Evolutionary conservation across 2,329 filamentous ascomycete species (phyloP), one percentile per base, ranked within the genome.

Genomic region (Colletotrichum endophyticum): DNA sequence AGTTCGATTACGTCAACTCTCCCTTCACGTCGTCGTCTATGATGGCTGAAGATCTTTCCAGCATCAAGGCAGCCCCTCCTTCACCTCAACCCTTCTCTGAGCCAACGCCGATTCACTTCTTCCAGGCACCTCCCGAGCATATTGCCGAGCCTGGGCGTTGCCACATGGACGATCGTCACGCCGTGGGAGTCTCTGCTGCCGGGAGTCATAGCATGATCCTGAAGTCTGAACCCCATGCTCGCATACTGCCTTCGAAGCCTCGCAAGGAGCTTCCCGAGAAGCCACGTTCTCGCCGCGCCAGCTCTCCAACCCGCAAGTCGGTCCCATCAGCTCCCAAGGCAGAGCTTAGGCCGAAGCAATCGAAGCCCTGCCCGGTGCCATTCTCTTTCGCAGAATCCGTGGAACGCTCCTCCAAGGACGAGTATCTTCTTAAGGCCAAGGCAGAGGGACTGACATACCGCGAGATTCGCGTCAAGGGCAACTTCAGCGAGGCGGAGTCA

Each of bases 401-500:
- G 34, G 75, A 77, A 39, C 76, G 76, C 34, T 70, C 74, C 13
- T 70, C 66, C 13, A 86, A 87, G 80, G 88, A 91, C 79, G 81
- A 86, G 5, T 88, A 88, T 57, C 86, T 95, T 2, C 82, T 94
- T 19, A 80, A 86, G n/a, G 86, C 88, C 28, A 92, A 91, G 81
- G 80, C 83, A 9, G 82, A 85, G 2, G 93, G 93, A 5, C 85
- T 91, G 85, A 91, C 92, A 1, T 95, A 95, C 84, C 90, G 88
- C 70, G 88, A 94, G 75, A 95, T 95, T 80, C 89, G 89, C 49
- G 79, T 81, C 8, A 80, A 84, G 22, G 91, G 92, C 16, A 84
- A 87, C 2, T 93, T 93, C 78, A 84, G 82, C 1, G 92, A 94
- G 79, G 92, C 93, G 2, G 94, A 95, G 84, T 94, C 93, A 13